phyloP scores from a whole-genome alignment of 345 rosid genomes.

The Eutrema japonicum region DNA sequence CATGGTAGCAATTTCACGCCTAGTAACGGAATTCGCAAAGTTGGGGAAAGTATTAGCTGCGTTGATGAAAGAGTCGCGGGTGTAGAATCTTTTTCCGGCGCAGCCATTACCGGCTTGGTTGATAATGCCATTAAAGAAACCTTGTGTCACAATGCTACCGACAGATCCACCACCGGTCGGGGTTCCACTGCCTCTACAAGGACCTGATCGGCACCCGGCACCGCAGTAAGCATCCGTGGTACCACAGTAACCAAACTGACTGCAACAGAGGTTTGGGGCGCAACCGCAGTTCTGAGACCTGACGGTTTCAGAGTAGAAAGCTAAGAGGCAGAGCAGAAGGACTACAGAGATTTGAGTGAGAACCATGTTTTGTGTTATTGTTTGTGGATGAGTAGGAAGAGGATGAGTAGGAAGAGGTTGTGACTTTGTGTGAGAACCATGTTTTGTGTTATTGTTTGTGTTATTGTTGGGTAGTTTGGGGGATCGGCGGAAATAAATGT shows the following conservation, averaged over 20 bases:
- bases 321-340: constrained; percentile 23
- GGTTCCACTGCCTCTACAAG: constrained; percentile 39
- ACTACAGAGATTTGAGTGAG: background rate
- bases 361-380: constrained; percentile 4
- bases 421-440: constrained; percentile 24
- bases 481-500: background rate
- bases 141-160: constrained; percentile 20
- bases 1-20: constrained; percentile 54
- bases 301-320: constrained; percentile 4
- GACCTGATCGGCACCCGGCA: constrained; percentile 51
- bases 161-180: background rate
- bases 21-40: background rate
- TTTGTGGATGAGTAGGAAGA: constrained; percentile 12
- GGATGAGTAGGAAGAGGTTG: background rate
- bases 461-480: constrained; percentile 9
- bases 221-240: constrained; percentile 32
- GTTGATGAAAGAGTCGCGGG: constrained; percentile 40
- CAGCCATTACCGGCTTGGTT: constrained; percentile 45
- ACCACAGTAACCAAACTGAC: constrained; percentile 45
- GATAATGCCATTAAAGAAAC: constrained; percentile 52
- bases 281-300: constrained; percentile 52
- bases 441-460: background rate
- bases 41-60: constrained; percentile 28
- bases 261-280: constrained; percentile 47
- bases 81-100: constrained; percentile 54